phyloP scores from a whole-genome alignment of 768 basidiomycete genomes.

The Lenzites betulinus region DNA sequence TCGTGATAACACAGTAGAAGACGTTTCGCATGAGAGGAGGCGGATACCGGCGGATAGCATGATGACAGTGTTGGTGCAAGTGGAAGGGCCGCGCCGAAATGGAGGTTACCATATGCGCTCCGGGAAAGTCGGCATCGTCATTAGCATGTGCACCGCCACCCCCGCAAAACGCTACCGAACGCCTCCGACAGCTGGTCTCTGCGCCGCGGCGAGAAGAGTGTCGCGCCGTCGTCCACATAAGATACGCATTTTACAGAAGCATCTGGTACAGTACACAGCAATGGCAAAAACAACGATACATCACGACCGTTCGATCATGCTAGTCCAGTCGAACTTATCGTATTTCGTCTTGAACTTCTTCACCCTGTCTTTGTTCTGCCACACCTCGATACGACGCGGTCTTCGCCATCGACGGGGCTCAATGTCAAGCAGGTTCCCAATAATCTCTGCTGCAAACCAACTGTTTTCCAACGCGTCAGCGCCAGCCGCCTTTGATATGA shows the following conservation, averaged over 20 bases:
- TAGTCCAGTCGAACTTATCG: constrained; percentile 80
- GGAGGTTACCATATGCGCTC: no score
- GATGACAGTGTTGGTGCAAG: background rate
- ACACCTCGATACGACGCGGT: constrained; percentile 72
- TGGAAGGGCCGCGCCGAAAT: background rate
- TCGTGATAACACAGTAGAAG: background rate
- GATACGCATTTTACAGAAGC: background rate
- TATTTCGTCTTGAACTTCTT: constrained; percentile 73
- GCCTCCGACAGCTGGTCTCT: no score
- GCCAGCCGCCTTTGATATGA: background rate
- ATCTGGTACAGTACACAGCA: background rate
- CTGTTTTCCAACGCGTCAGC: constrained; percentile 40
- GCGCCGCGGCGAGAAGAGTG: no score
- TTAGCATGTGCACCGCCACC: background rate
- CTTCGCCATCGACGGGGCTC: constrained; percentile 86
- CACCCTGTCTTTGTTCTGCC: constrained; percentile 70
- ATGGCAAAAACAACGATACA: background rate
- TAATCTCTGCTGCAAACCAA: constrained; percentile 94
- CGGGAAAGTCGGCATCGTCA: background rate
- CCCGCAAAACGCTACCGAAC: no score
- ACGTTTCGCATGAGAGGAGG: background rate
- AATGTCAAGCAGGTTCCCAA: constrained; percentile 87
- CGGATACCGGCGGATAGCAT: background rate
- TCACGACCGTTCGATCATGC: constrained; percentile 55
- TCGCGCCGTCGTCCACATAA: background rate